A percentile compares a stretch with the other conserved stretches of the same genome.
Conservation (phyloP, 306 rosid species). For the Trifolium pratense region DNA sequence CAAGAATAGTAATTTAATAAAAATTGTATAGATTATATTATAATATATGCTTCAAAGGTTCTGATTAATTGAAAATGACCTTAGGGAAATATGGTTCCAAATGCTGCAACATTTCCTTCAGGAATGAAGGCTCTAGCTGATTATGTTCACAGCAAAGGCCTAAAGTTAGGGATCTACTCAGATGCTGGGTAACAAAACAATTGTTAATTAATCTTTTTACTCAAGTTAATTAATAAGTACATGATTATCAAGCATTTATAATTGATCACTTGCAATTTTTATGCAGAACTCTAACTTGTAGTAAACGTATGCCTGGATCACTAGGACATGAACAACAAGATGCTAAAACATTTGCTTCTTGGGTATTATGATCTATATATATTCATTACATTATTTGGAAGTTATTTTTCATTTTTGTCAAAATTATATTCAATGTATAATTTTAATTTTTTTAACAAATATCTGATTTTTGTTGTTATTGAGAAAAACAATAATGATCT, state of each 20-base stretch:
- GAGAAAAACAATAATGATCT: background rate
- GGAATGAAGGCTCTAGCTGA: slow-evolving; percentile 70
- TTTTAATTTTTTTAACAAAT: background rate
- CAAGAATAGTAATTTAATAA: background rate
- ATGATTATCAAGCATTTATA: background rate
- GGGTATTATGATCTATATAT: slow-evolving; percentile 53
- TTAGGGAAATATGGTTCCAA: slow-evolving; percentile 69
- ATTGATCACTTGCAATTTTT: background rate
- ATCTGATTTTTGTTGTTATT: background rate
- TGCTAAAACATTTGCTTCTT: slow-evolving; percentile 72
- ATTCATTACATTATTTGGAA: background rate
- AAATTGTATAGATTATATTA: too few species aligned
- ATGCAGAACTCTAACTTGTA: slow-evolving; percentile 61
- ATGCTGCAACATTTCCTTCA: slow-evolving; percentile 66
- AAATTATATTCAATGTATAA: background rate
- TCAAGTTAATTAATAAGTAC: too few species aligned
- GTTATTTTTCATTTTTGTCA: background rate
- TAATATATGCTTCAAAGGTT: background rate
- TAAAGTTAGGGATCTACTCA: slow-evolving; percentile 69
- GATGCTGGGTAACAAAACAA: slow-evolving; percentile 63
- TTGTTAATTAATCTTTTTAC: too few species aligned
- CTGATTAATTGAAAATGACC: background rate
- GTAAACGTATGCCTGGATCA: slow-evolving; percentile 69
- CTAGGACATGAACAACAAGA: slow-evolving; percentile 67
- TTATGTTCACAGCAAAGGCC: slow-evolving; percentile 66